A percentile compares a stretch with the other conserved stretches of the same genome.
Evolutionary conservation across 192 early-diverging fungal genomes (phyloP).

Genomic region (Coemansia sp.): DNA sequence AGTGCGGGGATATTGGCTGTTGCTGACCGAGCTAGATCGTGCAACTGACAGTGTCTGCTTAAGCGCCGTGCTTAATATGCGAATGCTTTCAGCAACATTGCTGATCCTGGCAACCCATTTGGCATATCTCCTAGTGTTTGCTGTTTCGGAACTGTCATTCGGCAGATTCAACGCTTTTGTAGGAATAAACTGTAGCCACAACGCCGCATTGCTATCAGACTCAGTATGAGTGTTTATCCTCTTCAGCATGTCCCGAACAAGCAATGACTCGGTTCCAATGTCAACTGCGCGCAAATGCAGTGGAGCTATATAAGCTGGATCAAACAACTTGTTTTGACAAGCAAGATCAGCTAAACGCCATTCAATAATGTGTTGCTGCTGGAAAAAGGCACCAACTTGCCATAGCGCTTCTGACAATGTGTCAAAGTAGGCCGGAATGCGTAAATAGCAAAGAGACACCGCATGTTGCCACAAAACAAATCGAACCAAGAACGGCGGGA

Average conservation of each 20-base stretch:
- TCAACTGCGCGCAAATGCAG: slow-evolving; percentile 35
- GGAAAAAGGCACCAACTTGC: slow-evolving; percentile 44
- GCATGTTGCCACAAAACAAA: slow-evolving; percentile 50
- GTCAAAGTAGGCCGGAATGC: slow-evolving; percentile 39
- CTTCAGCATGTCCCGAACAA: slow-evolving; percentile 17
- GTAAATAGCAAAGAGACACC: slow-evolving; percentile 34
- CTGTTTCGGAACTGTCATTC: not conserved
- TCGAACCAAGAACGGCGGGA: slow-evolving; percentile 33
- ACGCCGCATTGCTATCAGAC: too few relatives aligned
- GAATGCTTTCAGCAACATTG: slow-evolving; percentile 25
- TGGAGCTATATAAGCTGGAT: slow-evolving; percentile 23
- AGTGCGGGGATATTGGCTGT: not conserved
- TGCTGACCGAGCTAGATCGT: too few relatives aligned
- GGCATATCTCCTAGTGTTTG: slow-evolving; percentile 19
- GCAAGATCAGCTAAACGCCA: slow-evolving; percentile 20
- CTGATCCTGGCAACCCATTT: slow-evolving; percentile 52
- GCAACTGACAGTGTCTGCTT: slow-evolving; percentile 17
- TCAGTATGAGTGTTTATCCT: not conserved
- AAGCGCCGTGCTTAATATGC: slow-evolving; percentile 32
- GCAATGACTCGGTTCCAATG: slow-evolving; percentile 26
- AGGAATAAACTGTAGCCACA: too few relatives aligned
- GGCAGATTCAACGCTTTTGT: too few relatives aligned
- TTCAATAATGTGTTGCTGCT: slow-evolving; percentile 38
- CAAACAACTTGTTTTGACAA: slow-evolving; percentile 7
- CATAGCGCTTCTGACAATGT: slow-evolving; percentile 40